phyloP scores from a whole-genome alignment of 164 flowering plant genomes.

The Tinospora cordifolia region DNA sequence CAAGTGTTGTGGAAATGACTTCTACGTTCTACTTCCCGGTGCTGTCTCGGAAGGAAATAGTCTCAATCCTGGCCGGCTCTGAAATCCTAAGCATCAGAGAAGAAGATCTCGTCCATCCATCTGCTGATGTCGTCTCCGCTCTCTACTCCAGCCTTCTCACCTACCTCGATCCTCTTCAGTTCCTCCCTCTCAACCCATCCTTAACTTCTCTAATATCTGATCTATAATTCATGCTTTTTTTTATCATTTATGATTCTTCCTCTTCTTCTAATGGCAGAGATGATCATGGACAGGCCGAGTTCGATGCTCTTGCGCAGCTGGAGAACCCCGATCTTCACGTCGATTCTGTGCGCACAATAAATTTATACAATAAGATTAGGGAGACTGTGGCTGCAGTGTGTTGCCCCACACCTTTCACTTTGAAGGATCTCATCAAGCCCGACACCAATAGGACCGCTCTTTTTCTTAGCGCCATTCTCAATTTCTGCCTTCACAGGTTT shows the following conservation, averaged over 20 bases:
- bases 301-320: constrained; percentile 55
- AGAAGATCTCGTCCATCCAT: constrained; percentile 47
- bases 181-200: neutral
- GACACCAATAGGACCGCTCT: constrained; percentile 41
- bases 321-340: constrained; percentile 72
- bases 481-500: constrained; percentile 65
- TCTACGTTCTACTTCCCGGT: neutral
- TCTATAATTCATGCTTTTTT: too few species aligned
- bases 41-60: constrained; percentile 23
- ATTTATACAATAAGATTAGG: constrained; percentile 47
- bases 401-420: constrained; percentile 47
- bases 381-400: constrained; percentile 37
- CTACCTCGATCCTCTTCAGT: constrained; percentile 49
- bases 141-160: constrained; percentile 46
- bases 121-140: constrained; percentile 33
- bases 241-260: neutral
- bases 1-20: too few species aligned
- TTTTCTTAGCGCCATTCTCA: constrained; percentile 61
- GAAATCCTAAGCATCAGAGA: constrained; percentile 42
- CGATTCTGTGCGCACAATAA: constrained; percentile 43
- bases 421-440: constrained; percentile 60
- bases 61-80: constrained; percentile 31
- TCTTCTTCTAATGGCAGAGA: constrained; percentile 42
- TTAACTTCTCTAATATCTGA: too few species aligned
- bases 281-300: constrained; percentile 59